Base-by-base conservation (phyloP, 1,284 basidiomycete species). In the Cryptococcus neoformans region DNA sequence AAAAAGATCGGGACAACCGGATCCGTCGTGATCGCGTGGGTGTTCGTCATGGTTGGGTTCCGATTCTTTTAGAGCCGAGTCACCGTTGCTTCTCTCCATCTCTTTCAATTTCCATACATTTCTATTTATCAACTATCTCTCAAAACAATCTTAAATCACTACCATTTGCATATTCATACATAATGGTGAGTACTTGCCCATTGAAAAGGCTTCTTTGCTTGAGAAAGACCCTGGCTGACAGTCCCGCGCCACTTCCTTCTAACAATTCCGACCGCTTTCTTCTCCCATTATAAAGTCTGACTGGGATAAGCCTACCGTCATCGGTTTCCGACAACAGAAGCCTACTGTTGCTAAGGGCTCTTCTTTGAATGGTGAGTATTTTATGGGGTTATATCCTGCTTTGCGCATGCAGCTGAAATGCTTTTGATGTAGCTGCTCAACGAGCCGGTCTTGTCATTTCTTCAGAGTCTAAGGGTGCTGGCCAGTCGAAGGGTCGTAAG, bases 401-500 rank as follows among this genome's bases (percentile, higher is more conserved):
- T 49, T 28, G 28, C 3, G 3, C 28, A 28, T 28, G 28, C 28
- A 28, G 28, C 28, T 28, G 28, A 28, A 28, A 28, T 28, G 28
- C 28, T 28, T 28, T 4, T 28, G 28, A n/a, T 37, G 28, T 39
- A 44, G 76, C 67, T 10, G 80, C 79, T 34, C 74, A 77, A 58
- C 66, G 78, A 55, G 70, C 76, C 0, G 81, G 80, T 2, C 75
- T 76, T 1, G 71, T 77, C 36, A 74, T 79, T 38, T 80, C 79
- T 14, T 75, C 78, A 12, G 76, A 80, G 54, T 71, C 78, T n/a
- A 81, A 80, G 60, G 67, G 74, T 68, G 63, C 58, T 42, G 70
- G 67, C 57, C 65, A 69, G 55, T 55, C 61, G 6, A 62, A 66
- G 58, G 67, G 65, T 49, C 66, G 67, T 70, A 41, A 68, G 66